Conservation (phyloP, 2,329 filamentous ascomycete species). For the Pseudopithomyces maydicus region DNA sequence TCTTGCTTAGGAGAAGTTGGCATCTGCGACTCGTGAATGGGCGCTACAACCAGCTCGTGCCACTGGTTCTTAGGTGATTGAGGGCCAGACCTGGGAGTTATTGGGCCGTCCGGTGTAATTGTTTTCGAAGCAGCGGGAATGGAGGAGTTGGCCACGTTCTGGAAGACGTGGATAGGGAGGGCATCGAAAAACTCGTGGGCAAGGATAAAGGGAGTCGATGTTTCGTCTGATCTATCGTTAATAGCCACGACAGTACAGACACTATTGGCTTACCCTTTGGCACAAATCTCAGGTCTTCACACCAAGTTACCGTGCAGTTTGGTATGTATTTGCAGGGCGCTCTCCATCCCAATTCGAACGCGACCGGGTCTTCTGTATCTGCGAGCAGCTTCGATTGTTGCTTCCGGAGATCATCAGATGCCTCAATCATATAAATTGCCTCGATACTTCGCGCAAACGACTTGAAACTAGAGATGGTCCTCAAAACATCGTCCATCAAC, state of each 20-base stretch:
- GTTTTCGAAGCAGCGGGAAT: conserved; percentile 46
- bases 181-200: conserved; percentile 99
- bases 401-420: conserved; percentile 77
- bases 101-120: conserved; percentile 56
- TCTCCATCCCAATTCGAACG: conserved; percentile 74
- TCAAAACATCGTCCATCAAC: conserved; percentile 93
- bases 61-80: conserved; percentile 45
- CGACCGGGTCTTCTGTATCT: conserved; percentile 69
- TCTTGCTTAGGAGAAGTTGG: conserved; percentile 18
- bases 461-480: conserved; percentile 87
- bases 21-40: conserved; percentile 38
- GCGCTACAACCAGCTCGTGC: conserved; percentile 52
- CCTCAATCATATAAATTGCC: conserved; percentile 91
- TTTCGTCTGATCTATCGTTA: conserved; percentile 56
- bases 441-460: conserved; percentile 77
- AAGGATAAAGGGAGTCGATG: conserved; percentile 86
- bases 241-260: conserved; percentile 13
- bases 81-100: conserved; percentile 47
- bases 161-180: conserved; percentile 92
- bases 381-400: conserved; percentile 84
- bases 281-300: conserved; percentile 84
- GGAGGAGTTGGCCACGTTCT: conserved; percentile 65
- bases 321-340: conserved; percentile 76
- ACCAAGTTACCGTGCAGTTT: conserved; percentile 79
- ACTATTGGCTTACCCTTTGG: conserved; percentile 66